Percentiles rank a stretch among this genome's conserved stretches.
Evolutionary conservation across 176 grass and related monocot genomes (phyloP).

Genomic region (Canna indica): DNA sequence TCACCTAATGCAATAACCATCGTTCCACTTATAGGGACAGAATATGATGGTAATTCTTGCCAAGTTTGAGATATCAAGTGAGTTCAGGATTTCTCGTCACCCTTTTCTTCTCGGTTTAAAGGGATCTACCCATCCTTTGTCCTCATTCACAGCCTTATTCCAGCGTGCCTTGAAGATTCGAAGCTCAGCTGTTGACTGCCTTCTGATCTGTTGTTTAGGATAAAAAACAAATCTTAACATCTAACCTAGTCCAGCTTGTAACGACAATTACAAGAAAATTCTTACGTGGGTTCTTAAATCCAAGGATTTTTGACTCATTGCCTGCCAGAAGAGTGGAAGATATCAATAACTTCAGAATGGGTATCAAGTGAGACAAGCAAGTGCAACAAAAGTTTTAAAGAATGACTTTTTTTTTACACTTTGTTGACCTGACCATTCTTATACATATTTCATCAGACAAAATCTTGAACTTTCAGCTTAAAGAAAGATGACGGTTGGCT

Average conservation of each 20-base stretch:
- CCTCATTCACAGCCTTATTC: conserved; percentile 67
- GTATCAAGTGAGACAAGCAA: no score
- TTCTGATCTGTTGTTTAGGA: conserved; percentile 52
- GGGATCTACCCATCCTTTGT: conserved; percentile 65
- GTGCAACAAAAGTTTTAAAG: no score
- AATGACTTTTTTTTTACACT: no score
- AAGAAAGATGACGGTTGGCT: no score
- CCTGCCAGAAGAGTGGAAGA: neutral
- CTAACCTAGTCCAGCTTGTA: conserved; percentile 1
- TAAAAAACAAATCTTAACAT: conserved; percentile 2
- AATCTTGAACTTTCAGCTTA: no score
- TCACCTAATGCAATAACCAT: no score
- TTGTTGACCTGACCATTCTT: no score
- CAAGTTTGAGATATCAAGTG: neutral
- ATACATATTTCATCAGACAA: no score
- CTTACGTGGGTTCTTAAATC: conserved; percentile 74
- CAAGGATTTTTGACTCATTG: conserved; percentile 29
- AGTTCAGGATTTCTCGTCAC: neutral
- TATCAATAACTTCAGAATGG: neutral
- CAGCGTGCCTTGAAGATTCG: conserved; percentile 75
- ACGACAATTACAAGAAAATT: conserved; percentile 7
- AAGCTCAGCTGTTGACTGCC: conserved; percentile 79
- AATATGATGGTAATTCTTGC: neutral
- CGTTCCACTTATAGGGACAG: neutral
- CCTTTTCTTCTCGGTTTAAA: conserved; percentile 28